A percentile compares a stretch with the other conserved stretches of the same genome.
phyloP scores from a whole-genome alignment of 2,329 filamentous ascomycete genomes.

The Verticillium klebahnii region DNA sequence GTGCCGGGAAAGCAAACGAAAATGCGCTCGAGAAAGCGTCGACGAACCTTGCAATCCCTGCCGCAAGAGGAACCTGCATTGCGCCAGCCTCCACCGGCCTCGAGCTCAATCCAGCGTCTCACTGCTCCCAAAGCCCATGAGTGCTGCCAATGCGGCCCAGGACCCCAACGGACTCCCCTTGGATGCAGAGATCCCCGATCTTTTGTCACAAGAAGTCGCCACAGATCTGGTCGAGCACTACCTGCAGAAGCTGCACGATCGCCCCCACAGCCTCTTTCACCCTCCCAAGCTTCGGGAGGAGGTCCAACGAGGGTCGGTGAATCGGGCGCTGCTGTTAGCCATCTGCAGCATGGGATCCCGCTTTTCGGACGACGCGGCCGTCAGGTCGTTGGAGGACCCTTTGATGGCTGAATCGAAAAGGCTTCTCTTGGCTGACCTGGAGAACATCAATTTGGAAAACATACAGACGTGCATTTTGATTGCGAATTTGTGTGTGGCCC shows the following conservation, averaged over 20 bases:
- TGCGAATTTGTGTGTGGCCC: constrained; percentile 19
- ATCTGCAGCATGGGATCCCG: constrained; percentile 5
- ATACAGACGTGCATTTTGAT: constrained; percentile 27
- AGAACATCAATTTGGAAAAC: constrained; percentile 19
- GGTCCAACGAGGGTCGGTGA: constrained; percentile 5
- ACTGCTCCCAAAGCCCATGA: neutral
- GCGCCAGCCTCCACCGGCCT: neutral
- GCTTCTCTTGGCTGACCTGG: constrained; percentile 14
- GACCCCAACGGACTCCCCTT: no score
- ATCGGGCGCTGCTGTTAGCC: constrained; percentile 1
- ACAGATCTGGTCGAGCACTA: constrained; percentile 19
- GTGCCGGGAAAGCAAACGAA: constrained; percentile 11
- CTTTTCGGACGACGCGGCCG: constrained; percentile 2
- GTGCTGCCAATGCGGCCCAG: neutral
- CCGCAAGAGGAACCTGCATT: neutral
- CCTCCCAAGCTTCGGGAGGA: constrained; percentile 7
- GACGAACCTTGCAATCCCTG: constrained; percentile 5
- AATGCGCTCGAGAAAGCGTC: constrained; percentile 5
- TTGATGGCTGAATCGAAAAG: constrained; percentile 14
- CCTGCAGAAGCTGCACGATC: constrained; percentile 17
- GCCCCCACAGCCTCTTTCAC: constrained; percentile 21
- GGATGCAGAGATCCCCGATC: neutral
- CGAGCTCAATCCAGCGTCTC: neutral
- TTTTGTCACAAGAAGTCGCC: neutral
- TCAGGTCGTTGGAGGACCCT: constrained; percentile 2